Base-by-base conservation (phyloP, 2,329 filamentous ascomycete species). In the Scytalidium lignicola region DNA sequence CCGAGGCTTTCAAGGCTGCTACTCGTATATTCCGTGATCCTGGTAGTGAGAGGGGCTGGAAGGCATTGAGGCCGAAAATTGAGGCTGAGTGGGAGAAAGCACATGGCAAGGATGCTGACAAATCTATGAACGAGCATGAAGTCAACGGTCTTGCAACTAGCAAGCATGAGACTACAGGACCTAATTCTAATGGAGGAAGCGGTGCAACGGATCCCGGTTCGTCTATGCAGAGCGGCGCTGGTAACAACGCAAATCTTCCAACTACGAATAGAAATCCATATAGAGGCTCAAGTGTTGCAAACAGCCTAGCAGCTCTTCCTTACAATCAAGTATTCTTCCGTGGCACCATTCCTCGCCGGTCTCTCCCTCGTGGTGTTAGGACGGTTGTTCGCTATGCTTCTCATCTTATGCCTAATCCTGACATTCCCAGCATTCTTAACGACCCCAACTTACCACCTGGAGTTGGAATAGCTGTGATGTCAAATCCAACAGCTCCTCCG, bases 1-100 rank as follows among this genome's bases (percentile, higher is more conserved):
- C 51, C 9, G 55, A 53, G 29, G 44, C 56, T 17, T 65, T 54
- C 51, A 64, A 61, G 47, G 62, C 55, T 44, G 61, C 62, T 6
- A 58, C 53, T 28, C 58, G 62, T 22, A 62, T 65, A 19, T 64
- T 59, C 42, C 54, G 62, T 32, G 58, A 63, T 47, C 41, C 45
- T 26, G 62, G 62, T 42, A 62, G 60, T 2, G 62, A 64, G 44
- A 57, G 62, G 44, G 58, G 60, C 10, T 65, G 62, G 62, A 51
- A 56, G 43, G 51, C 55, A 8, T 46, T 65, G 46, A 63, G 57
- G 51, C 60, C 62, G 12, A 65, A 65, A 51, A 63, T 65, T 29
- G 53, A 55, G 12, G 44, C 44, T 13, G 44, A 37, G 15, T 37
- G 32, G 32, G 32, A 37, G n/a, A 37, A n/a, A 13, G 32, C 32